A percentile compares a stretch with the other conserved stretches of the same genome.
phyloP scores from a whole-genome alignment of 352 stramenopile species.

The Aphanomyces euteiches region DNA sequence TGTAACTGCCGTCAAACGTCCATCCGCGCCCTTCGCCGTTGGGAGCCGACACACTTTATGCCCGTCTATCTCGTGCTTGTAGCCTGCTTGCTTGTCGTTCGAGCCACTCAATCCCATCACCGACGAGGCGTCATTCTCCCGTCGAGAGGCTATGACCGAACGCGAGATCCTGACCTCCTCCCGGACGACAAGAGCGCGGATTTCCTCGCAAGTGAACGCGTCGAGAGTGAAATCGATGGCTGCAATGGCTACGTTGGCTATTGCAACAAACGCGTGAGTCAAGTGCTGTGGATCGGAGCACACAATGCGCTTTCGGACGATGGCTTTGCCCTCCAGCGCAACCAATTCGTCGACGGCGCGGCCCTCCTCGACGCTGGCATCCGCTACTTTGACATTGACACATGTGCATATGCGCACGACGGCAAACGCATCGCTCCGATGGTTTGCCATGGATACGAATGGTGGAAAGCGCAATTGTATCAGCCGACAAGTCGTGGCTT shows the following conservation, averaged over 20 bases:
- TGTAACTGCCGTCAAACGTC: no score
- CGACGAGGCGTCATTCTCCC: no score
- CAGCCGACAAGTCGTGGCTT: neutral
- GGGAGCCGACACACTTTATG: no score
- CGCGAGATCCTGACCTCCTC: neutral
- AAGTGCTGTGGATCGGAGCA: conserved; percentile 11
- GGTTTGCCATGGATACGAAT: neutral
- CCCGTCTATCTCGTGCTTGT: no score
- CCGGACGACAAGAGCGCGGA: neutral
- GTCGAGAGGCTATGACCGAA: neutral
- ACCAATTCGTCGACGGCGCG: conserved; percentile 7
- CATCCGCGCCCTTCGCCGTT: no score
- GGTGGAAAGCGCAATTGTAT: neutral
- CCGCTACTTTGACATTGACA: conserved; percentile 19
- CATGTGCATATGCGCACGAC: neutral
- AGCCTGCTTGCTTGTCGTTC: no score
- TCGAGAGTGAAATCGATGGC: neutral
- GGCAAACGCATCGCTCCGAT: neutral
- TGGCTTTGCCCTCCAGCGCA: conserved; percentile 4
- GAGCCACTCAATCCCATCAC: no score
- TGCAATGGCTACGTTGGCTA: neutral
- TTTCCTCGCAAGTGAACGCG: neutral
- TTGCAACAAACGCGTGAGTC: conserved; percentile 6
- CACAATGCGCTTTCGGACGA: conserved; percentile 1
- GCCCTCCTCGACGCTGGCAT: neutral